Evolutionary conservation across 1,284 basidiomycete genomes (phyloP).

Genomic region (Cutaneotrichosporon cutaneum): DNA sequence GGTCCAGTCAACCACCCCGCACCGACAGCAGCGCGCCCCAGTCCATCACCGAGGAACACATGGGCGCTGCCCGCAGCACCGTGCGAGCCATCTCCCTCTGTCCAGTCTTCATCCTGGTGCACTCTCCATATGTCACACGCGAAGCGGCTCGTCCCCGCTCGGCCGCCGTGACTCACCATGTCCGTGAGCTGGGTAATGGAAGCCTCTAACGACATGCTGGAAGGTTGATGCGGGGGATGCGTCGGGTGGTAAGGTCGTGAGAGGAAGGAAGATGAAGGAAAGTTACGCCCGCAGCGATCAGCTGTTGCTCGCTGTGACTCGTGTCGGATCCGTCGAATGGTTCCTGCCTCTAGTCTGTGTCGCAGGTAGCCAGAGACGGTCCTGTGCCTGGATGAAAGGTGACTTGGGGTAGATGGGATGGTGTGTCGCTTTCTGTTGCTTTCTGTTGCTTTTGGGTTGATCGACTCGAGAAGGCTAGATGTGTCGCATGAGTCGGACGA

Average conservation of each 20-base stretch:
- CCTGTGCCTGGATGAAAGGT: no score
- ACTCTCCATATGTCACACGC: not conserved
- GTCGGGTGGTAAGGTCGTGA: not conserved
- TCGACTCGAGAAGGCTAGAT: no score
- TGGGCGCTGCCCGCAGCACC: not conserved
- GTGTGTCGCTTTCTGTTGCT: no score
- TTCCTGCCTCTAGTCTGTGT: not conserved
- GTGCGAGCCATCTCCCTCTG: not conserved
- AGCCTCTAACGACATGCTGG: conserved; percentile 6
- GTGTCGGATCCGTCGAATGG: not conserved
- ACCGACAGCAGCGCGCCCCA: not conserved
- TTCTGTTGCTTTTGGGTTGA: no score
- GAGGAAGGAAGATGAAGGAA: not conserved
- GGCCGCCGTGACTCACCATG: conserved; percentile 19
- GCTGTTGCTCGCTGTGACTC: not conserved
- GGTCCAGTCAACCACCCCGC: not conserved
- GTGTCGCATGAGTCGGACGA: no score
- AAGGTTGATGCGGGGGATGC: not conserved
- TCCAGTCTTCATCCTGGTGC: not conserved
- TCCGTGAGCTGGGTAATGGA: conserved; percentile 40
- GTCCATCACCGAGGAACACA: not conserved
- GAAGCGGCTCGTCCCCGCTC: no score
- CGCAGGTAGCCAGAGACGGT: no score
- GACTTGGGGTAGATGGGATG: no score
- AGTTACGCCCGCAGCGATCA: not conserved